phyloP scores from a whole-genome alignment of 495 filamentous ascomycete species.

The Trichoderma gamsii region DNA sequence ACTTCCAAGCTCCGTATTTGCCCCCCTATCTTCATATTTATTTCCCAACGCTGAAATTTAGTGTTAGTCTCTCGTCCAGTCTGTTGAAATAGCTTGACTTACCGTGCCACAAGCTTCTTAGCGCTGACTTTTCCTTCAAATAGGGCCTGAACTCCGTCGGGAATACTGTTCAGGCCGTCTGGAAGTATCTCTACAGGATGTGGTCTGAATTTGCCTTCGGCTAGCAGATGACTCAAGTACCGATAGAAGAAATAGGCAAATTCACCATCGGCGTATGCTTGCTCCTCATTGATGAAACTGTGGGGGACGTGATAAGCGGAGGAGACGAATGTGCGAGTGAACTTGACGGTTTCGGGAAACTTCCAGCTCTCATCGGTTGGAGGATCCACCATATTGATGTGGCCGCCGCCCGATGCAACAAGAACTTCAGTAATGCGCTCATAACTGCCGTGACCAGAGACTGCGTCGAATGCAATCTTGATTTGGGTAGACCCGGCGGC shows the following conservation, averaged over 20 bases:
- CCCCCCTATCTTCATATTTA: neutral
- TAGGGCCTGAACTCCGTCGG: slow-evolving; percentile 28
- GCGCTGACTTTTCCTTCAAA: slow-evolving; percentile 33
- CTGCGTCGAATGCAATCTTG: slow-evolving; percentile 28
- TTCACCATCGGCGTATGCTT: slow-evolving; percentile 27
- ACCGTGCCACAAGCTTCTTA: slow-evolving; percentile 37
- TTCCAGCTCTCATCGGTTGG: slow-evolving; percentile 22
- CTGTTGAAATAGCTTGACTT: slow-evolving; percentile 9
- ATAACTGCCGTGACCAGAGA: slow-evolving; percentile 25
- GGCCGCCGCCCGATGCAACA: slow-evolving; percentile 20
- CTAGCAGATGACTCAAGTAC: slow-evolving; percentile 28
- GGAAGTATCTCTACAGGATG: slow-evolving; percentile 33
- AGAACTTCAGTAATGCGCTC: slow-evolving; percentile 25
- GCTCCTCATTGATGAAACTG: slow-evolving; percentile 19
- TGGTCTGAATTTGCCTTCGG: slow-evolving; percentile 28
- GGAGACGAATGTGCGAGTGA: slow-evolving; percentile 20
- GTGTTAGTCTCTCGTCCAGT: neutral
- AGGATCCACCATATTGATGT: slow-evolving; percentile 26
- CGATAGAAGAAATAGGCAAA: slow-evolving; percentile 33
- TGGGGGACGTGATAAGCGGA: slow-evolving; percentile 21
- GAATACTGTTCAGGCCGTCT: slow-evolving; percentile 29
- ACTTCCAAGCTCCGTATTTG: too few relatives aligned
- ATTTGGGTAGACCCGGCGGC: slow-evolving; percentile 28
- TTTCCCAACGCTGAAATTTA: neutral
- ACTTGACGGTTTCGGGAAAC: slow-evolving; percentile 20